Conservation (phyloP, 371 early-diverging fungal genomes). For the Mucor plumbeus region DNA sequence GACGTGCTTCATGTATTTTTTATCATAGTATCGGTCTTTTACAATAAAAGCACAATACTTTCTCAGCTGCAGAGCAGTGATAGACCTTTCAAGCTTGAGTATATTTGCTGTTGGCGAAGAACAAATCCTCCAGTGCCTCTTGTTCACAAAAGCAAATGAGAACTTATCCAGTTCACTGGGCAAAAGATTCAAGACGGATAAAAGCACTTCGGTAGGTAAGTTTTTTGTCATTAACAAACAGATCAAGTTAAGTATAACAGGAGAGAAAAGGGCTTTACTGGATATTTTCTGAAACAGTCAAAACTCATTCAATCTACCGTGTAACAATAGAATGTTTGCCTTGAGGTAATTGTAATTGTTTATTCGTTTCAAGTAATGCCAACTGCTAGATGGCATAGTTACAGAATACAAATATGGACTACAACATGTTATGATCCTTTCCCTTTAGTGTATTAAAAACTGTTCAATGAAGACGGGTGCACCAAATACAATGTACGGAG, state of each 20-base stretch:
- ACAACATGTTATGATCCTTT: no score
- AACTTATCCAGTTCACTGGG: slow-evolving; percentile 17
- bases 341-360: no score
- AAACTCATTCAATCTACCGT: no score
- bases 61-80: slow-evolving; percentile 14
- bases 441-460: no score
- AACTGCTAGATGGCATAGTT: no score
- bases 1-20: slow-evolving; percentile 15
- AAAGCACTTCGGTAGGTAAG: slow-evolving; percentile 14
- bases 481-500: no score
- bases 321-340: no score
- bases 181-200: slow-evolving; percentile 16
- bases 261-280: no score
- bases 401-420: no score
- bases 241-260: slow-evolving; percentile 4
- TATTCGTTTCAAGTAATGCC: no score
- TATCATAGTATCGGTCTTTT: slow-evolving; percentile 15
- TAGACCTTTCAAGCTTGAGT: slow-evolving; percentile 1
- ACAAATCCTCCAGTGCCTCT: slow-evolving; percentile 17
- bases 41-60: slow-evolving; percentile 18
- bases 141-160: slow-evolving; percentile 24
- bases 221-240: slow-evolving; percentile 17
- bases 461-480: no score
- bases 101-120: slow-evolving; percentile 14
- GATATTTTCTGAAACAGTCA: no score